Base-by-base conservation (phyloP, 108 stramenopile genomes). In the Cafeteria roenbergensis region DNA sequence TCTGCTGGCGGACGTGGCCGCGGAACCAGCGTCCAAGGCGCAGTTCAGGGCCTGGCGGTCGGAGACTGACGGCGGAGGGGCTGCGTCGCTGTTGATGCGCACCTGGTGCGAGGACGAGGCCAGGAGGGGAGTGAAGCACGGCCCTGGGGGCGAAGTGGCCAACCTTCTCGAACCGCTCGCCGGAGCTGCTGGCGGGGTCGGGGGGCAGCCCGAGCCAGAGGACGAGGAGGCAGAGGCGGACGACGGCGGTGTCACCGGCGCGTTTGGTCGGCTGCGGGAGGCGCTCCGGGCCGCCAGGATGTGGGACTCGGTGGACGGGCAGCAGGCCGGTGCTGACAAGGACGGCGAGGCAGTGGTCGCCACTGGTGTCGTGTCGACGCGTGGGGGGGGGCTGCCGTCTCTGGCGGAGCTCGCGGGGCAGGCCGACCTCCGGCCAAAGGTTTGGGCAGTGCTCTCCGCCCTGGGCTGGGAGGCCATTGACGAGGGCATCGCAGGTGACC, bases 201-300 rank as follows among this genome's bases (percentile, higher is more conserved):
- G n/a, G n/a, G n/a, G n/a, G n/a, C n/a, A n/a, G n/a, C n/a, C n/a
- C n/a, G n/a, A n/a, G n/a, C n/a, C n/a, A n/a, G n/a, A n/a, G n/a
- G 9, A 57, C 9, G 9, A 33, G 9, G 56, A 4, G 32, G 14
- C 32, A 14, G 8, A 14, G 29, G 56, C 32, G 4, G 9, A 14
- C 9, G 56, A 14, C 8, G 59, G 59, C 21, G 34, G 36, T 21
- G 21, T 35, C 17, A 22, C 20, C 59, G 2, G 2, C 2, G 59
- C 59, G 2, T 61, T 61, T 61, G 59, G n/a, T 2, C 59, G 59
- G n/a, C 59, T 61, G n/a, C 34, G 37, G 29, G 59, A 61, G 22
- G 59, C 59, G 24, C 37, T 61, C 21, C 59, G 59, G 20, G 59
- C 59, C 20, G 22, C 22, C 20, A 12, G n/a, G 8, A 28, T 61